Conservation (phyloP, 2,329 filamentous ascomycete species). For the Trichophaea hybrida region DNA sequence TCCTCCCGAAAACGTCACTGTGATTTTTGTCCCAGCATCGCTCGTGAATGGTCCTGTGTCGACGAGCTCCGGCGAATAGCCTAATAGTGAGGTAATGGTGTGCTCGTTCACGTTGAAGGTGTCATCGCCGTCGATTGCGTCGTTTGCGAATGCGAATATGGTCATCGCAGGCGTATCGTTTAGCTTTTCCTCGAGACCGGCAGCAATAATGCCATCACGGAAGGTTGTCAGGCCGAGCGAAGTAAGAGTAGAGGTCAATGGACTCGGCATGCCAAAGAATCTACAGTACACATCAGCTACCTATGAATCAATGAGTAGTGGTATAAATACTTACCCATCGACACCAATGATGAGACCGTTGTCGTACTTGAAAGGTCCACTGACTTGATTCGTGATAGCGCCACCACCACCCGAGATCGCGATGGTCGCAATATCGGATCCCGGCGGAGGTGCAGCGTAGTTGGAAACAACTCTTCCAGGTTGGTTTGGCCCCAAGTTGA, state of each 20-base stretch:
- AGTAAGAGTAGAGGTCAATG: not conserved
- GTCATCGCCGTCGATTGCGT: not conserved
- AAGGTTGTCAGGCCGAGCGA: not conserved
- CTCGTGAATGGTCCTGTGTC: not conserved
- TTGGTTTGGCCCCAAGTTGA: constrained; percentile 1
- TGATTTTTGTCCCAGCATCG: not conserved
- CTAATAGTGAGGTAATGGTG: not conserved
- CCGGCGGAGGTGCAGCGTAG: not conserved
- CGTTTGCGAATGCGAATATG: not conserved
- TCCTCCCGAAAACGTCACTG: not conserved
- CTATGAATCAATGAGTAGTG: not conserved
- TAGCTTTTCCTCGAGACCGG: not conserved
- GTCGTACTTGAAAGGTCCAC: constrained; percentile 2
- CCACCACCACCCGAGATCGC: not conserved
- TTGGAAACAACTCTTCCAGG: not conserved
- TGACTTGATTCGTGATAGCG: not conserved
- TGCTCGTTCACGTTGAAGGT: not conserved
- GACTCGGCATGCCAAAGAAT: not conserved
- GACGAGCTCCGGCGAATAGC: not conserved
- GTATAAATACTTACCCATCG: not conserved
- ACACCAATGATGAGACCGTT: constrained; percentile 2
- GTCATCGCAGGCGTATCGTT: not conserved
- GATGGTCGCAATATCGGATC: not conserved
- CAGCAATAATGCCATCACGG: not conserved
- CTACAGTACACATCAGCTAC: not conserved